phyloP scores from a whole-genome alignment of 2,329 filamentous ascomycete genomes.

The Diaporthe batatas region DNA sequence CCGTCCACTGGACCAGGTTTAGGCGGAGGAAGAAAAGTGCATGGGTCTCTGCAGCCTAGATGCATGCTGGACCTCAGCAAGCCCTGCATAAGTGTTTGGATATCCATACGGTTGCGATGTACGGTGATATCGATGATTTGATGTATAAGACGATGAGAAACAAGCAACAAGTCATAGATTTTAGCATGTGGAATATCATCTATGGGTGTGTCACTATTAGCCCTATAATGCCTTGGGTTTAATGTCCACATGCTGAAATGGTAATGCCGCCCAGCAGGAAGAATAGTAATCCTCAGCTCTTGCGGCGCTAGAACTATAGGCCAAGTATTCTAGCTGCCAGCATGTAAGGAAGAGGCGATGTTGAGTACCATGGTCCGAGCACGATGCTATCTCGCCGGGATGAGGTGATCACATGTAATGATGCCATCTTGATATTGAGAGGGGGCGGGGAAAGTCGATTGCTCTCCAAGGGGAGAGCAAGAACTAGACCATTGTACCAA shows the following conservation, averaged over 20 bases:
- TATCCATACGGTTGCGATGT: constrained; percentile 1
- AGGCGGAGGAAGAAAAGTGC: constrained; percentile 20
- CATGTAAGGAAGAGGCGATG: not conserved
- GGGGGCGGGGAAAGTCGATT: not conserved
- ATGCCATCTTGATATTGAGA: not conserved
- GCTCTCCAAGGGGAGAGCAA: not conserved
- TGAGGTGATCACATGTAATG: constrained; percentile 18
- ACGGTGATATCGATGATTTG: constrained; percentile 5
- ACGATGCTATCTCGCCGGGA: constrained; percentile 5
- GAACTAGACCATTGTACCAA: not conserved
- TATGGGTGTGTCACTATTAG: not conserved
- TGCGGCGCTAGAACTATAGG: not conserved
- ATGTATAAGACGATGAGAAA: not conserved
- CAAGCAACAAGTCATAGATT: not conserved
- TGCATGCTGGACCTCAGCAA: constrained; percentile 15
- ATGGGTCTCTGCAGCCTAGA: constrained; percentile 11
- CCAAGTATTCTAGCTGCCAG: not conserved
- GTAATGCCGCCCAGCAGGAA: not conserved
- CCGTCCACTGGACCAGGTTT: constrained; percentile 30
- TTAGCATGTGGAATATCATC: no score
- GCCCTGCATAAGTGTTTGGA: constrained; percentile 1
- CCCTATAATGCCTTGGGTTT: not conserved
- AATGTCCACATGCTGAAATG: not conserved
- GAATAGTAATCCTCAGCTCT: not conserved
- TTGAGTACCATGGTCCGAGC: constrained; percentile 7